These are phyloP conservation scores for Fragilaria crotonensis DNA, from an alignment of 108 stramenopile genomes.

Conservation along the genomic window DNA sequence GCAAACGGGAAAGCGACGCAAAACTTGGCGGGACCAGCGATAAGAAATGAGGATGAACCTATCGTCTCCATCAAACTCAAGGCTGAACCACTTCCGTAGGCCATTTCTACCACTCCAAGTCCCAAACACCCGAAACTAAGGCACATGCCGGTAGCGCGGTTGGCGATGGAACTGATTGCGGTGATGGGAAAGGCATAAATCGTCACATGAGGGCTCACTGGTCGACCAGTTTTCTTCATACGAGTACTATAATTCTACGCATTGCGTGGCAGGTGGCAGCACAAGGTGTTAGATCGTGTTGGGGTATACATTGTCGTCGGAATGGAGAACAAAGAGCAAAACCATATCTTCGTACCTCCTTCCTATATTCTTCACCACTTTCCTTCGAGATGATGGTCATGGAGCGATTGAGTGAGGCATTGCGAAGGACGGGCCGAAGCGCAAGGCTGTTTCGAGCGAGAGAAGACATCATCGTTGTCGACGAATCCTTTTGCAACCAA, in stretches of 20 bases:
- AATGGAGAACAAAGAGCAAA: background rate
- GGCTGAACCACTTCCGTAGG: constrained; percentile 68
- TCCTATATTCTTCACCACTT: constrained; percentile 78
- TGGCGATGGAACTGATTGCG: constrained; percentile 85
- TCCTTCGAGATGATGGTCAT: constrained; percentile 82
- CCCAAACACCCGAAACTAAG: constrained; percentile 79
- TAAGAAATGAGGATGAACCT: constrained; percentile 48
- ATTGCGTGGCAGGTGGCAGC: background rate
- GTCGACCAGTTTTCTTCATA: constrained; percentile 79
- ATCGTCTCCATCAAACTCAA: constrained; percentile 62
- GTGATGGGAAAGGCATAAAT: constrained; percentile 90
- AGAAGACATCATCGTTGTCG: no score
- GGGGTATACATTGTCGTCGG: background rate
- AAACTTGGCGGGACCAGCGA: constrained; percentile 75
- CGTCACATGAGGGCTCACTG: constrained; percentile 92
- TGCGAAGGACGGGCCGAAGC: no score
- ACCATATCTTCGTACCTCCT: constrained; percentile 41
- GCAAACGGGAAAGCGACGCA: constrained; percentile 81
- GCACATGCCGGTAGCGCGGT: constrained; percentile 86
- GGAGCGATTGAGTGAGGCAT: no score
- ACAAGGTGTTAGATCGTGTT: background rate
- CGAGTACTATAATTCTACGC: constrained; percentile 69
- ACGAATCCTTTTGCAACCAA: no score
- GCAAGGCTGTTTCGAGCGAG: no score
- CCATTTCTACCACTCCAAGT: constrained; percentile 63